These are phyloP conservation scores for Kwoniella sp. DNA, from an alignment of 768 basidiomycete species.

Conservation along the genomic window DNA sequence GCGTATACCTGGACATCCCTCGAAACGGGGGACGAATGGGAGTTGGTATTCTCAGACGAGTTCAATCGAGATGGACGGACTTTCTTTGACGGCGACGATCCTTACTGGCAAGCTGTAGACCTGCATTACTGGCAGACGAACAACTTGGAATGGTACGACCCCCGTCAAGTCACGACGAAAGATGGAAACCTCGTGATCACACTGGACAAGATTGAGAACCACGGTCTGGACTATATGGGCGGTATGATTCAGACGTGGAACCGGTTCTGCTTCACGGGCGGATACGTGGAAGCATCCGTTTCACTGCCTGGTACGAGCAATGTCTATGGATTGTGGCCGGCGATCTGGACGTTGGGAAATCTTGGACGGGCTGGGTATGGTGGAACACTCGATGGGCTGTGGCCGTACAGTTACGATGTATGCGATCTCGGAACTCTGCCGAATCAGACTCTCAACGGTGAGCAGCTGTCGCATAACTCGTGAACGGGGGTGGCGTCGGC, in stretches of 20 bases:
- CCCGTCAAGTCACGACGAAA: slow-evolving; percentile 55
- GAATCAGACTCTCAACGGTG: slow-evolving; percentile 73
- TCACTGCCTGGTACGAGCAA: slow-evolving; percentile 51
- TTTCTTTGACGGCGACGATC: slow-evolving; percentile 57
- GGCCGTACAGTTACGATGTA: slow-evolving; percentile 59
- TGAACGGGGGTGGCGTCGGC: too few species aligned
- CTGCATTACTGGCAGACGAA: slow-evolving; percentile 58
- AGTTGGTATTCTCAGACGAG: slow-evolving; percentile 87
- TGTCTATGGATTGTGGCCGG: slow-evolving; percentile 55
- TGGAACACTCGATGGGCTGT: slow-evolving; percentile 50
- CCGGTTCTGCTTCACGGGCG: slow-evolving; percentile 52
- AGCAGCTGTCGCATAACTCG: background rate
- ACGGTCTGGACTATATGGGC: slow-evolving; percentile 48
- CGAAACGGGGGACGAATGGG: slow-evolving; percentile 73
- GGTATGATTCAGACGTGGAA: slow-evolving; percentile 54
- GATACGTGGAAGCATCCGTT: slow-evolving; percentile 47
- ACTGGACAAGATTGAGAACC: slow-evolving; percentile 39
- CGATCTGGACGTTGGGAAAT: slow-evolving; percentile 54
- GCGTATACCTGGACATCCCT: slow-evolving; percentile 68
- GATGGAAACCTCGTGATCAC: slow-evolving; percentile 55
- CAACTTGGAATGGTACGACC: slow-evolving; percentile 58
- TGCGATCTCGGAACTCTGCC: slow-evolving; percentile 90
- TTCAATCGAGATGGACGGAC: slow-evolving; percentile 68
- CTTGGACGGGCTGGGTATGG: slow-evolving; percentile 58
- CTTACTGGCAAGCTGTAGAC: slow-evolving; percentile 61